phyloP scores from a whole-genome alignment of 257 asterid genomes.

The Fraxinus excelsior region DNA sequence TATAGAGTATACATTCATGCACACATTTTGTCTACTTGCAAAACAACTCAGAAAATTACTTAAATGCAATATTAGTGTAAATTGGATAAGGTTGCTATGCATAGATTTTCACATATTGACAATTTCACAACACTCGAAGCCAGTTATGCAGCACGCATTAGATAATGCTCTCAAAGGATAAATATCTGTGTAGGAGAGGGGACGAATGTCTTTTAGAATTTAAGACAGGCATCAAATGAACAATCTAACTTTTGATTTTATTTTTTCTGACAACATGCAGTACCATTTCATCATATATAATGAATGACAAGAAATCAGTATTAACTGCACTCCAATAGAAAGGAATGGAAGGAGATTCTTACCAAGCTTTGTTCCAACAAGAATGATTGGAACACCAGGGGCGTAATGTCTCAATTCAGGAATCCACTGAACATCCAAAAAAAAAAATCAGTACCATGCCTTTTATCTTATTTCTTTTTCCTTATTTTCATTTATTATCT shows the following conservation, averaged over 20 bases:
- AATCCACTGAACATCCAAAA: conserved; percentile 4
- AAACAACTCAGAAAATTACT: neutral
- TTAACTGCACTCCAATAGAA: neutral
- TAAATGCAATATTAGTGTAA: neutral
- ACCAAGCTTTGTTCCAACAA: conserved; percentile 20
- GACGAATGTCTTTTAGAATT: neutral
- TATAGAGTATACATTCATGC: neutral
- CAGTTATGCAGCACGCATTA: neutral
- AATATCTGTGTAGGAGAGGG: neutral
- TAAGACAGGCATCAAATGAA: neutral
- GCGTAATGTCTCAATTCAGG: conserved; percentile 18
- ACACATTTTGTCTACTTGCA: neutral
- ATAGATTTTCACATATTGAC: neutral
- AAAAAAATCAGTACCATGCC: neutral
- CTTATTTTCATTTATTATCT: neutral
- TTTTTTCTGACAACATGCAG: neutral
- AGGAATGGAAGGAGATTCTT: neutral
- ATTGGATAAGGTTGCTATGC: neutral
- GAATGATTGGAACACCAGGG: conserved; percentile 9
- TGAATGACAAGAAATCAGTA: neutral
- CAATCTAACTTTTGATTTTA: neutral
- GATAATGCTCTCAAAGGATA: neutral
- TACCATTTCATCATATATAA: neutral
- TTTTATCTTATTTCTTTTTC: neutral
- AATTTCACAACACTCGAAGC: neutral